Evolutionary conservation across 495 filamentous ascomycete genomes (phyloP), one percentile per base, ranked within the genome.

Genomic region (Aspergillus sclerotiicarbonarius): DNA sequence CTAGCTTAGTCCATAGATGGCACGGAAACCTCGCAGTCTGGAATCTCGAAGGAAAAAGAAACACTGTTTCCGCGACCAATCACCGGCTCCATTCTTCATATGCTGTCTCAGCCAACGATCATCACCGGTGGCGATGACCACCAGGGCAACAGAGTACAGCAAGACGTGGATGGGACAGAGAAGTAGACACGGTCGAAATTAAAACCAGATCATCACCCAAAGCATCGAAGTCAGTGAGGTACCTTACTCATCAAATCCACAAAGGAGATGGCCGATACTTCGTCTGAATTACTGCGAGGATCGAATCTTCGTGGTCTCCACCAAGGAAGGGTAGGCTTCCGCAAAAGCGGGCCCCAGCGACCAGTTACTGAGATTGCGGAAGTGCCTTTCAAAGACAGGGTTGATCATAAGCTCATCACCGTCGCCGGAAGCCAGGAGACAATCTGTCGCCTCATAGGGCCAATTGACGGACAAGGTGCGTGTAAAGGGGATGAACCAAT

Each of bases 401-500:
- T 92, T 92, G 51, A 95, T 89, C 29, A 84, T 72, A 56, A 89
- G 67, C 59, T 89, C 86, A 1, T 82, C 81, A 8, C 68, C 69
- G 19, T 83, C 82, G 0, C 81, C 75, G 37, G 73, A 80, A 16
- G 75, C 75, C 37, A 89, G 62, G 33, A 90, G 70, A 47, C 80
- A 77, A 57, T 87, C 84, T 0, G 80, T 80, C 4, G 81, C 78
- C 54, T 90, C 86, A 68, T 92, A 90, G 0, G 85, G 85, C 90
- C 90, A 95, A 63, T 90, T 90, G 12, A 93, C 62, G 21, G 74
- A 82, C 35, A 95, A 49, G 0, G 86, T 90, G 5, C 81, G 81
- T 0, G 89, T 92, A 61, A 84, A 95, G 0, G 90, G 88, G 31
- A 91, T 81, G 65, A 91, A 90, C 74, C 90, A 92, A 54, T 87